Evolutionary conservation across 352 stramenopile species (phyloP).

Genomic region (Pilasporangium apinafurcum): DNA sequence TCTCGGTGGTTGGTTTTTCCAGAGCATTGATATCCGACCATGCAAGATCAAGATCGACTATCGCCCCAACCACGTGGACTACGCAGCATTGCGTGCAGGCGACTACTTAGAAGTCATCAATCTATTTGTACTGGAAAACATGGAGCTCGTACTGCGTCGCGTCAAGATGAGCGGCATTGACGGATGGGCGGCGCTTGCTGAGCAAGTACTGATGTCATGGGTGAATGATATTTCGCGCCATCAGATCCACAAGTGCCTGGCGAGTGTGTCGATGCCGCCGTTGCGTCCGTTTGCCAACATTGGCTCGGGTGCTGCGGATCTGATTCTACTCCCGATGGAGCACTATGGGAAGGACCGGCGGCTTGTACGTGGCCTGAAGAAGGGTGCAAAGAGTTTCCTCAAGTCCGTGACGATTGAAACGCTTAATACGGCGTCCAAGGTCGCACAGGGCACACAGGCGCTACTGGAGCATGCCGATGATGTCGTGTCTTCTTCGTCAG

Average conservation of each 20-base stretch:
- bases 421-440: constrained; percentile 77
- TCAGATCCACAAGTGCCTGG: constrained; percentile 87
- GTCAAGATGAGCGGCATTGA: constrained; percentile 81
- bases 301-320: constrained; percentile 71
- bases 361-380: constrained; percentile 79
- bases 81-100: constrained; percentile 66
- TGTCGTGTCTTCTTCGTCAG: constrained; percentile 62
- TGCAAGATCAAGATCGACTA: constrained; percentile 92
- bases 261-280: constrained; percentile 82
- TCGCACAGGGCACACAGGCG: constrained; percentile 77
- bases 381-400: constrained; percentile 82
- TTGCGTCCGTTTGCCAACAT: constrained; percentile 85
- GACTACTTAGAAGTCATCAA: constrained; percentile 89
- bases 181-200: constrained; percentile 60
- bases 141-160: constrained; percentile 81
- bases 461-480: constrained; percentile 80
- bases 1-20: constrained; percentile 76
- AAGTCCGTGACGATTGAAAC: constrained; percentile 87
- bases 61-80: constrained; percentile 82
- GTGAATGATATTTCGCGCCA: constrained; percentile 84
- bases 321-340: constrained; percentile 83
- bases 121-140: constrained; percentile 82
- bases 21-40: constrained; percentile 80
- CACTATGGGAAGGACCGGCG: constrained; percentile 80
- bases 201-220: constrained; percentile 81